These are phyloP conservation scores for Tylopilus sp. DNA, from an alignment of 768 basidiomycete genomes.

Conservation along the genomic window DNA sequence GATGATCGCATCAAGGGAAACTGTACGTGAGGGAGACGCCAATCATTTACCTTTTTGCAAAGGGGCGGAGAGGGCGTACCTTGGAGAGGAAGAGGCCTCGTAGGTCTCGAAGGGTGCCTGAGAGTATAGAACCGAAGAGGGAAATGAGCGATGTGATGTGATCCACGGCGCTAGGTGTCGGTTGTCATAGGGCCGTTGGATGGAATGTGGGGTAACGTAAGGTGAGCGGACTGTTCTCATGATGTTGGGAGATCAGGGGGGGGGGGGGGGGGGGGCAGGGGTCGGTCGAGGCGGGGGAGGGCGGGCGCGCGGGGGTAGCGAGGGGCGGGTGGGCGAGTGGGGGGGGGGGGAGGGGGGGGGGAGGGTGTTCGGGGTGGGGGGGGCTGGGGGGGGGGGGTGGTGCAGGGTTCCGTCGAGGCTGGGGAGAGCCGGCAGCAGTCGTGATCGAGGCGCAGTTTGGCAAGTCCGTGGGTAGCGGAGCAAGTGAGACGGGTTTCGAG, in stretches of 20 bases:
- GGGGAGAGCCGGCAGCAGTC: too few species aligned
- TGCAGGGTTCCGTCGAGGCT: too few species aligned
- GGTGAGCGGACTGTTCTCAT: too few species aligned
- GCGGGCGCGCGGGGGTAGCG: too few species aligned
- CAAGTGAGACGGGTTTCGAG: not conserved
- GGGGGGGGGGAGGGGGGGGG: too few species aligned
- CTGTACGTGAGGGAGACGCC: slow-evolving; percentile 4
- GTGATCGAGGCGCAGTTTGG: not conserved
- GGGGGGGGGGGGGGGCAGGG: too few species aligned
- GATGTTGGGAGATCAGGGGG: too few species aligned
- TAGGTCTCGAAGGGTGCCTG: not conserved
- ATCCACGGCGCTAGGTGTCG: not conserved
- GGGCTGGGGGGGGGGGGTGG: too few species aligned
- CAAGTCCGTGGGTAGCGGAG: not conserved
- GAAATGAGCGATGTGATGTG: not conserved
- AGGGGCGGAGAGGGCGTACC: slow-evolving; percentile 3
- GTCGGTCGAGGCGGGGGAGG: too few species aligned
- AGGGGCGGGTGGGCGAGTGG: too few species aligned
- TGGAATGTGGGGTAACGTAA: not conserved
- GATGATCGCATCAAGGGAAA: slow-evolving; percentile 9
- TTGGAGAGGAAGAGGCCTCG: not conserved
- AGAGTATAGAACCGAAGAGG: too few species aligned
- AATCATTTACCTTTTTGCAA: slow-evolving; percentile 17
- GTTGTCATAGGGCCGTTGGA: not conserved
- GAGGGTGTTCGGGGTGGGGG: too few species aligned